Percentiles rank a stretch among this genome's conserved stretches.
Conservation (phyloP, 2,329 filamentous ascomycete genomes). For the Alternaria consortialis region DNA sequence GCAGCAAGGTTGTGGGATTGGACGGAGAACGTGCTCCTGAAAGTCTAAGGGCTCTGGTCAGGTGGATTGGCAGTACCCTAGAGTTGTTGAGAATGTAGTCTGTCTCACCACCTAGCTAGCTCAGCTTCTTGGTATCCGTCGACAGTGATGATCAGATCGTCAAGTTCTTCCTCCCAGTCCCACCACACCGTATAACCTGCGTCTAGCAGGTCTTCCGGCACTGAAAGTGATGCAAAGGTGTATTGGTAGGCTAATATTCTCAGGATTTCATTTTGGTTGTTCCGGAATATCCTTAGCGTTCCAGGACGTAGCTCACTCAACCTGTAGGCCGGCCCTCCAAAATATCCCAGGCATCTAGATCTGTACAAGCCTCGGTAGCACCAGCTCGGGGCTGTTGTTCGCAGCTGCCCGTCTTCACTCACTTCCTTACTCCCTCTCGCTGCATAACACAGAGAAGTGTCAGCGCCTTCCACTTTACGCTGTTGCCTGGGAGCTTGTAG, state of each 20-base stretch:
- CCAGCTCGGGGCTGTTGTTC: neutral
- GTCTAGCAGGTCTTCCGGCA: fast-evolving
- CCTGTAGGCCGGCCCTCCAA: no score
- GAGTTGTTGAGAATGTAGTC: neutral
- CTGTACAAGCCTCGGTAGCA: neutral
- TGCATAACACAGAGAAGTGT: neutral
- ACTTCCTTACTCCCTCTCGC: neutral
- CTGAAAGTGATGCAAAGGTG: no score
- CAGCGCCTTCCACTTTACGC: neutral
- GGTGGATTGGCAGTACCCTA: neutral
- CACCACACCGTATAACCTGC: neutral
- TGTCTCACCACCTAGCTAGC: neutral
- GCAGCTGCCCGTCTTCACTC: neutral
- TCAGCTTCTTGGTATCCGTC: neutral
- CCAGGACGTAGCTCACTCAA: neutral
- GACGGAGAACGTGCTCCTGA: constrained; percentile 27
- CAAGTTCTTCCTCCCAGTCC: neutral
- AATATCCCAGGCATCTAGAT: neutral
- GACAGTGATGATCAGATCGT: neutral
- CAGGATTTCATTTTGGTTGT: neutral
- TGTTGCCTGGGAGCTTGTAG: neutral
- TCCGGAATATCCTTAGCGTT: neutral
- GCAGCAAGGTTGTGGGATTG: constrained; percentile 28
- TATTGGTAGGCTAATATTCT: neutral
- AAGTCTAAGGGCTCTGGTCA: neutral